Base-by-base conservation (phyloP, 345 rosid species). In the Cardamine resedifolia region DNA sequence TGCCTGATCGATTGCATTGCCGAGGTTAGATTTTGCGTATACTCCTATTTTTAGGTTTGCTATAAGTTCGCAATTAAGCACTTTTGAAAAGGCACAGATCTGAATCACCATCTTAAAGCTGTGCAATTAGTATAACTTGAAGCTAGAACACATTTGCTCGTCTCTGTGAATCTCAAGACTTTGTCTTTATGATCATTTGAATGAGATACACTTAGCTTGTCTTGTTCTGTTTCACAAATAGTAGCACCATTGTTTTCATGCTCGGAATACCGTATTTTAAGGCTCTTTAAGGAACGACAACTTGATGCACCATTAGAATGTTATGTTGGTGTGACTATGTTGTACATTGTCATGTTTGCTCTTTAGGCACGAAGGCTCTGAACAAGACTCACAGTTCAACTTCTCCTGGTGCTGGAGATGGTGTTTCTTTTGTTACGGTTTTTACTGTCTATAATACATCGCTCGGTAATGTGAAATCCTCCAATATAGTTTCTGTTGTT, bases 1-100 rank as follows among this genome's bases (percentile, higher is more conserved):
- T 88, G 64, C 84, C 82, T 2, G 79, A 91, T 69, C 93, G 97
- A 34, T 79, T 91, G 78, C 96, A 91, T 58, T 91, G 98, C 76
- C 83, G 57, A 86, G 96, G 97, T 95, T 77, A 47, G 74, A 3
- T n/a, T 55, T 68, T 58, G 44, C 1, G 14, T 41, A 34, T 11
- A 20, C 23, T 53, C 36, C 2, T 61, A 63, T 47, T 3, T 30
- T 60, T 39, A 60, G 50, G 14, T 53, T 24, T 31, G 43, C 55
- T 66, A 50, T 1, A 19, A 51, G 49, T 51, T 66, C 58, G 5
- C 9, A 63, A 63, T 47, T 28, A 34, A 48, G 18, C 66, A 27
- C 28, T 68, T 2, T 30, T 30, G 20, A 0, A 41, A 7, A n/a
- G 36, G 28, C 9, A 14, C 57, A 12, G 19, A 58, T 50, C 16